These are phyloP conservation scores for Magnolia officinalis DNA, from an alignment of 164 flowering plant genomes.

Conservation along the genomic window DNA sequence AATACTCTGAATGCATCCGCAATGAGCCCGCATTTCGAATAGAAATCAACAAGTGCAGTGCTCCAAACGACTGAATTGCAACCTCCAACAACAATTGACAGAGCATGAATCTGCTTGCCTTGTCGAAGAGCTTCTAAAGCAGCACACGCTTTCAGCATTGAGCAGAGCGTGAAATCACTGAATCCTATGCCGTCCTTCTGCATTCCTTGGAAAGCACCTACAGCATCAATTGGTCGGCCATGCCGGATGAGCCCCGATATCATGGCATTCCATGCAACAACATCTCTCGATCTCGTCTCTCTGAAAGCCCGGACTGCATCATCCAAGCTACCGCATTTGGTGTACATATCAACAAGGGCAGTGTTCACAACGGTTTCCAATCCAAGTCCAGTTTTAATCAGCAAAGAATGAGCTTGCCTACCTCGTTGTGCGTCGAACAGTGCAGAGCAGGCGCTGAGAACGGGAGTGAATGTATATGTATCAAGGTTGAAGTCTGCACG, in stretches of 20 bases:
- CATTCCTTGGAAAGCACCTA: slow-evolving; percentile 35
- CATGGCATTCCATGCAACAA: slow-evolving; percentile 54
- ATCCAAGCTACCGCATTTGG: slow-evolving; percentile 32
- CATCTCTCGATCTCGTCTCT: slow-evolving; percentile 38
- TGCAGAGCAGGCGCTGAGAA: slow-evolving; percentile 37
- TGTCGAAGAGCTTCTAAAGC: slow-evolving; percentile 24
- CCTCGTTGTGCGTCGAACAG: slow-evolving; percentile 26
- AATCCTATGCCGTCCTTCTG: slow-evolving; percentile 25
- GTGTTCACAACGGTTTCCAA: slow-evolving; percentile 36
- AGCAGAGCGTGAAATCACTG: slow-evolving; percentile 43
- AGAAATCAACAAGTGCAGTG: slow-evolving; percentile 49
- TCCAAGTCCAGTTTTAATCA: slow-evolving; percentile 32
- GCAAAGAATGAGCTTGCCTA: slow-evolving; percentile 38
- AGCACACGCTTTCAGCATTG: slow-evolving; percentile 49
- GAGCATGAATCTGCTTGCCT: slow-evolving; percentile 51
- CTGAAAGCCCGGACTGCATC: slow-evolving; percentile 37
- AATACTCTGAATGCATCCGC: slow-evolving; percentile 39
- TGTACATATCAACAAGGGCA: slow-evolving; percentile 50
- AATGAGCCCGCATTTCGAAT: slow-evolving; percentile 31
- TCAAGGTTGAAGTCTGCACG: slow-evolving; percentile 14
- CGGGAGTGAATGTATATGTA: slow-evolving; percentile 43
- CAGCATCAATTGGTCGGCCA: slow-evolving; percentile 28
- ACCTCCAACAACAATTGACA: slow-evolving; percentile 32
- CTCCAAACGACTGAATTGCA: slow-evolving; percentile 40
- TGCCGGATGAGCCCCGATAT: slow-evolving; percentile 36